phyloP scores from a whole-genome alignment of 192 early-diverging fungal species.

The Coemansia sp. region DNA sequence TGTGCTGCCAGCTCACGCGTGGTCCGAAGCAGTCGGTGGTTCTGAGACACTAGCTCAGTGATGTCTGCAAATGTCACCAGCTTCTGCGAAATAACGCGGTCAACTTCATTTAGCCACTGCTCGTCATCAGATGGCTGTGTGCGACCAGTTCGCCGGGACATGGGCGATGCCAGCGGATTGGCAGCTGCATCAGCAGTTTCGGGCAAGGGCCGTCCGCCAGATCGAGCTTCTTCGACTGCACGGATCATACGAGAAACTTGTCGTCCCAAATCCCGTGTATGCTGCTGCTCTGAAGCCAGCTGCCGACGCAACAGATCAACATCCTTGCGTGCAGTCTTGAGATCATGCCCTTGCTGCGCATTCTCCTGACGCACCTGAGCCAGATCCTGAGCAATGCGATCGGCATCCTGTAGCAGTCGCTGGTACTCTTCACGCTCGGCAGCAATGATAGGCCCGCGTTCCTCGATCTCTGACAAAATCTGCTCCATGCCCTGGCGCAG shows the following conservation, averaged over 20 bases:
- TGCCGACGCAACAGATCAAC: conserved; percentile 49
- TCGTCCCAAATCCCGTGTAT: conserved; percentile 56
- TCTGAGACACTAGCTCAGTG: conserved; percentile 59
- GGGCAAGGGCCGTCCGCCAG: conserved; percentile 47
- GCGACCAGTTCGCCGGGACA: conserved; percentile 9
- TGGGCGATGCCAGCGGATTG: conserved; percentile 26
- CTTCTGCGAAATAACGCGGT: conserved; percentile 56
- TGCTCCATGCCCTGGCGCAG: conserved; percentile 58
- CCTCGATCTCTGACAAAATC: conserved; percentile 60
- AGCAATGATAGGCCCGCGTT: conserved; percentile 58
- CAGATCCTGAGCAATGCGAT: conserved; percentile 54
- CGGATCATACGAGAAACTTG: conserved; percentile 59
- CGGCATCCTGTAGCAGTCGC: conserved; percentile 52
- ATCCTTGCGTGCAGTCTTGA: conserved; percentile 36
- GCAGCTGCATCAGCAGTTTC: conserved; percentile 11
- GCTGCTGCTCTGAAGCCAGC: conserved; percentile 51
- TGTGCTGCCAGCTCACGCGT: conserved; percentile 59
- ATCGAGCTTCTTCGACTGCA: conserved; percentile 52
- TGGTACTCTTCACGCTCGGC: conserved; percentile 60
- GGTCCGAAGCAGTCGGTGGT: conserved; percentile 59
- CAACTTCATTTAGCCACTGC: conserved; percentile 42
- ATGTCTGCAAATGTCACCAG: conserved; percentile 56
- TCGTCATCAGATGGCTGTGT: conserved; percentile 18
- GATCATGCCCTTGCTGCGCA: conserved; percentile 19
- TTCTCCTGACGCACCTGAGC: conserved; percentile 41